Base-by-base conservation (phyloP, 2,329 filamentous ascomycete genomes). In the Stenocarpella maydis region DNA sequence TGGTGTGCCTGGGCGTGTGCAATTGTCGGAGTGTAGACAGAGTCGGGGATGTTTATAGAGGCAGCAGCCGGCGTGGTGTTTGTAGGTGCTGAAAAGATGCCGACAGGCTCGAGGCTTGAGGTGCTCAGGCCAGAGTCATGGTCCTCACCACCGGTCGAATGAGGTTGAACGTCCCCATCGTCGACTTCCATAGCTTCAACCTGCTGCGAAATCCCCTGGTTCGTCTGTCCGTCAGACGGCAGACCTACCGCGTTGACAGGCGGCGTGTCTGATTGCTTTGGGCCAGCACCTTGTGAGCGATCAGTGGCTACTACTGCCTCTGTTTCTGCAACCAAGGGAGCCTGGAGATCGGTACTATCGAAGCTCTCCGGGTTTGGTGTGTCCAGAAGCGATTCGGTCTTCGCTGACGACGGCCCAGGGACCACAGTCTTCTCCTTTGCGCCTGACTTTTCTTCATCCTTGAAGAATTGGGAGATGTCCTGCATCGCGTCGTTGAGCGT, bases 401-500 rank as follows among this genome's bases (percentile, higher is more conserved):
- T 54, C 14, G 70, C 70, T 19, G 73, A 68, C 6, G 70, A 61
- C 24, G 74, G 72, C 26, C 69, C 65, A 17, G 69, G 58, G 37
- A 64, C 66, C 45, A 64, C 28, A 65, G 50, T 21, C 17, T 72
- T 72, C 39, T 72, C 64, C 43, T 72, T 69, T 21, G n/a, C 69
- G 49, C 60, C 73, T 26, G 72, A 72, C 31, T 77, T 75, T 47
- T 81, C 78, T 63, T 86, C 79, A 0, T 86, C 82, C 26, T 83
- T 88, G 79, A 97, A 97, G 76, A 92, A 94, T 72, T 89, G 84
- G 26, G 87, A 87, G 71, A 98, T 97, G 76, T 95, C 87, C 55
- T 85, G 82, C 90, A 97, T 94, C 12, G 95, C 95, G 72, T 95
- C 92, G 74, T 94, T 93, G 34, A 98, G 81, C 2, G 94, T 94